These are phyloP conservation scores for Lactuca sativa DNA, from an alignment of 129 eudicot species.

Conservation along the genomic window DNA sequence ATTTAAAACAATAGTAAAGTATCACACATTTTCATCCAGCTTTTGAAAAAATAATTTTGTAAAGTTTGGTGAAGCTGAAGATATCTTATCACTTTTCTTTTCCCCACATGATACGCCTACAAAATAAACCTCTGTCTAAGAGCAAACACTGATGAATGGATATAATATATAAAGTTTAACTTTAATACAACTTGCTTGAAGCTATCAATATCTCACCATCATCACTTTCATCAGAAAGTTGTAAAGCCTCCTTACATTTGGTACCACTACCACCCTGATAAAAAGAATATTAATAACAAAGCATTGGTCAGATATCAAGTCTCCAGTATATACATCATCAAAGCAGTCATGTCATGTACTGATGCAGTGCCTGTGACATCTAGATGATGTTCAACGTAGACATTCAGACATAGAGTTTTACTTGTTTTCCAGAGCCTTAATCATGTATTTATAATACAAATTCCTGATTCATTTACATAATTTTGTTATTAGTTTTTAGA, in stretches of 20 bases:
- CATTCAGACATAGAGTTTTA: too few relatives aligned
- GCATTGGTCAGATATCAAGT: conserved; percentile 3
- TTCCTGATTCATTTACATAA: neutral
- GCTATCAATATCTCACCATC: conserved; percentile 25
- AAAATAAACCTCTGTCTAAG: conserved; percentile 2
- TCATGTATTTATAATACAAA: neutral
- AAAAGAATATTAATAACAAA: conserved; percentile 2
- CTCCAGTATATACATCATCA: neutral
- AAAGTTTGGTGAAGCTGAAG: conserved; percentile 27
- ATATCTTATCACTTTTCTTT: conserved; percentile 27
- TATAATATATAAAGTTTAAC: neutral
- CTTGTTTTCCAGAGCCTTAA: neutral
- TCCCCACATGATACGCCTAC: conserved; percentile 42
- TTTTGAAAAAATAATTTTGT: conserved; percentile 22
- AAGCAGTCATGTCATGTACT: neutral
- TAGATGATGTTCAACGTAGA: neutral
- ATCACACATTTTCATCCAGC: conserved; percentile 48
- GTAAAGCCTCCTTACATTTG: conserved; percentile 12
- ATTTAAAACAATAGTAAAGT: conserved; percentile 7
- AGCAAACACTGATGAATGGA: neutral
- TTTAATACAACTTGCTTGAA: neutral
- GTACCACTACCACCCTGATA: conserved; percentile 12
- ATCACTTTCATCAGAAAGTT: conserved; percentile 22
- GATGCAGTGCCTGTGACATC: too few relatives aligned
- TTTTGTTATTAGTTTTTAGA: neutral